Evolutionary conservation across 306 rosid species (phyloP).

Genomic region (Ammopiptanthus mongolicus): DNA sequence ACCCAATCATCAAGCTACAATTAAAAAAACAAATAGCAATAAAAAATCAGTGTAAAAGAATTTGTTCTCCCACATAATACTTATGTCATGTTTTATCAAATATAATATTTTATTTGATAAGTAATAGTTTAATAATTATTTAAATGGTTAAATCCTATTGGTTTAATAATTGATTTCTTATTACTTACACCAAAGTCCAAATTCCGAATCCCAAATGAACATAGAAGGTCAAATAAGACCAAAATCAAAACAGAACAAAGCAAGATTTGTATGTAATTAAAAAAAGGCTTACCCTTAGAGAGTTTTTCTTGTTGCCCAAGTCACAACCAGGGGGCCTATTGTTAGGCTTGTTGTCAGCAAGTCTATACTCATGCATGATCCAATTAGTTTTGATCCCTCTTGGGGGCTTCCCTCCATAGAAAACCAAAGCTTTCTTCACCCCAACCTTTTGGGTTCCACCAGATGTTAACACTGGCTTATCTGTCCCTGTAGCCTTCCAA

Average conservation of each 20-base stretch:
- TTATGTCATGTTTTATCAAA: neutral
- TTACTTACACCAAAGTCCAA: neutral
- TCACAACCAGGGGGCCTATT: constrained; percentile 69
- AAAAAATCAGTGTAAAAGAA: neutral
- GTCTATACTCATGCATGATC: constrained; percentile 96
- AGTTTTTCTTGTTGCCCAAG: constrained; percentile 82
- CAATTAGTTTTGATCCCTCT: constrained; percentile 90
- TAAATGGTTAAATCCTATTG: neutral
- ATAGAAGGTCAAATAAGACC: neutral
- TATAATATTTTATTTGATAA: too few species aligned
- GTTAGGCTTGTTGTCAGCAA: constrained; percentile 59
- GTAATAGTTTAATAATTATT: too few species aligned
- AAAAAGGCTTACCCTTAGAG: constrained; percentile 63
- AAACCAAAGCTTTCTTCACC: constrained; percentile 89
- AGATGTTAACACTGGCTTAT: constrained; percentile 72
- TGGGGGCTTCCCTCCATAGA: constrained; percentile 91
- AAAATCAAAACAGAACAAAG: neutral
- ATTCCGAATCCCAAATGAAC: neutral
- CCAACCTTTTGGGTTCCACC: constrained; percentile 72
- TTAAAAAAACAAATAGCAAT: neutral
- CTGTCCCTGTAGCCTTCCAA: constrained; percentile 98
- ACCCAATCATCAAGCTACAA: constrained; percentile 93
- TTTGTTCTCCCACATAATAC: neutral
- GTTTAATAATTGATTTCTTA: neutral
- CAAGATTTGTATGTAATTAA: neutral